Evolutionary conservation across 306 rosid genomes (phyloP).

Genomic region (Quillaja saponaria): DNA sequence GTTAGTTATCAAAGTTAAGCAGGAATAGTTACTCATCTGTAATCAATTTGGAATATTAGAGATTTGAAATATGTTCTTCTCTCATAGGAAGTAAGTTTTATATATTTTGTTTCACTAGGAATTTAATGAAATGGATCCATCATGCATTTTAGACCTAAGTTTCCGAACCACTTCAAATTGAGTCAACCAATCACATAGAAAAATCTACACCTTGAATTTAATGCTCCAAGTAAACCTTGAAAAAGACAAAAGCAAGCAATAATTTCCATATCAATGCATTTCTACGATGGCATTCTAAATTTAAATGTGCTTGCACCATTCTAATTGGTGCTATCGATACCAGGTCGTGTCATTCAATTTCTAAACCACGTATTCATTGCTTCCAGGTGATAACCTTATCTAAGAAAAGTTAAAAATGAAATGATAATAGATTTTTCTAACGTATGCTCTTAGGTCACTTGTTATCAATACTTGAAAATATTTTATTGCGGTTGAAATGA

Average conservation of each 20-base stretch:
- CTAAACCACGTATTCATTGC: too few species aligned
- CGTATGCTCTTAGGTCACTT: too few species aligned
- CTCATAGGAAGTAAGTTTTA: not conserved
- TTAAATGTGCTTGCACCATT: too few species aligned
- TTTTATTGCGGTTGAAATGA: too few species aligned
- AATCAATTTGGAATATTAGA: slow-evolving; percentile 14
- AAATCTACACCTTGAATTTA: not conserved
- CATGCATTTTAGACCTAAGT: not conserved
- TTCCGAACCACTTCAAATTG: not conserved
- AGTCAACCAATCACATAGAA: not conserved
- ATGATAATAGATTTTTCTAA: too few species aligned
- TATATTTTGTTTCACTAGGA: not conserved
- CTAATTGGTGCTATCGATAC: too few species aligned
- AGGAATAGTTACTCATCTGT: not conserved
- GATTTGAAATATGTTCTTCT: not conserved
- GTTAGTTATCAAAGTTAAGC: slow-evolving; percentile 28
- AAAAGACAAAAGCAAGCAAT: not conserved
- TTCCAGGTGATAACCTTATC: too few species aligned
- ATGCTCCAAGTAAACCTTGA: not conserved
- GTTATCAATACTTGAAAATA: too few species aligned
- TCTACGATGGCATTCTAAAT: too few species aligned
- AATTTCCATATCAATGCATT: not conserved
- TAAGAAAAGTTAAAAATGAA: too few species aligned
- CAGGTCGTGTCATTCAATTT: too few species aligned
- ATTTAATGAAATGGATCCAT: not conserved